Evolutionary conservation across 768 basidiomycete genomes (phyloP).

Genomic region (Tricholoma furcatifolium): DNA sequence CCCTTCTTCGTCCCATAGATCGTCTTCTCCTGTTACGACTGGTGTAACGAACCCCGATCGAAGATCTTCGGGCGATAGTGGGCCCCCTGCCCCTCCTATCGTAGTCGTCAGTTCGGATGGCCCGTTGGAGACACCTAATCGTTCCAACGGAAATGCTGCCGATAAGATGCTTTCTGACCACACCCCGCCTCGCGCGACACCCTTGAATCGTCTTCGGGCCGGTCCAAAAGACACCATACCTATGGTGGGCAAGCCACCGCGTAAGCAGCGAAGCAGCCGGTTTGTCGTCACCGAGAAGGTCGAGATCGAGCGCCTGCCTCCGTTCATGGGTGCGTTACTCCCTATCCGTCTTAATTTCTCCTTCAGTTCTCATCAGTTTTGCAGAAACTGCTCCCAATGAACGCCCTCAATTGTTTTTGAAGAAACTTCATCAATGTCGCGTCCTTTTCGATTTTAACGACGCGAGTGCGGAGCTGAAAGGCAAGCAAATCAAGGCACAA

Average conservation of each 20-base stretch:
- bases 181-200: constrained; percentile 63
- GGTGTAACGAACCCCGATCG: constrained; percentile 53
- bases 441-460: constrained; percentile 99
- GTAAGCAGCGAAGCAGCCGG: constrained; percentile 96
- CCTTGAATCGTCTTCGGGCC: constrained; percentile 73
- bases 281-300: constrained; percentile 96
- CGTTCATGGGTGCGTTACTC: constrained; percentile 70
- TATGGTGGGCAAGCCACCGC: constrained; percentile 91
- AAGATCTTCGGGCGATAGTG: constrained; percentile 48
- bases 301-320: constrained; percentile 91
- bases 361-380: constrained; percentile 12
- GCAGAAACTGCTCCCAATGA: constrained; percentile 88
- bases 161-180: constrained; percentile 53
- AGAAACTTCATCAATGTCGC: constrained; percentile 93
- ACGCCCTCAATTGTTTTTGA: constrained; percentile 88
- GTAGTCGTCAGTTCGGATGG: constrained; percentile 83
- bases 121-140: constrained; percentile 44
- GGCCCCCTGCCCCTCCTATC: constrained; percentile 69
- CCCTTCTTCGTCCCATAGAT: constrained; percentile 41
- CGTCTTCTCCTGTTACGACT: constrained; percentile 38
- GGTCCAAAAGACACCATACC: constrained; percentile 96
- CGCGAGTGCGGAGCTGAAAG: constrained; percentile 90
- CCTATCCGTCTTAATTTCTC: neutral
- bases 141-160: constrained; percentile 37
- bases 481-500: constrained; percentile 98